A percentile compares a stretch with the other conserved stretches of the same genome.
phyloP scores from a whole-genome alignment of 768 basidiomycete species.

The Boletellus ananiceps region DNA sequence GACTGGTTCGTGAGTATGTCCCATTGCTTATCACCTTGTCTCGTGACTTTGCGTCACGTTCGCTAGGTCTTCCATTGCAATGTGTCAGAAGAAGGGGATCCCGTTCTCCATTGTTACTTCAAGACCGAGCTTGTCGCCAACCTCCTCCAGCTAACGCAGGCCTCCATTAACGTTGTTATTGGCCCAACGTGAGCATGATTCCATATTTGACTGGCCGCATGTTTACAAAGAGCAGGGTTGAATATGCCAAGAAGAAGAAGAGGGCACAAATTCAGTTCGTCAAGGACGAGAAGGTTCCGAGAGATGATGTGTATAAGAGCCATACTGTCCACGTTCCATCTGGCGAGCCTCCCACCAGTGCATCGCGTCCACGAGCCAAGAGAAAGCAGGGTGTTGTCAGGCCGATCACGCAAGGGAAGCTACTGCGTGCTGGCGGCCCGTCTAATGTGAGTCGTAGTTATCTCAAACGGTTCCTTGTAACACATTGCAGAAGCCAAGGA shows the following conservation, averaged over 20 bases:
- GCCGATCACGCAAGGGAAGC: constrained; percentile 81
- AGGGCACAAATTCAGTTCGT: constrained; percentile 78
- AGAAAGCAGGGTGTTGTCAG: constrained; percentile 83
- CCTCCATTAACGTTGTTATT: constrained; percentile 66
- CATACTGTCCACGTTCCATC: constrained; percentile 83
- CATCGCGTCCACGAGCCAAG: constrained; percentile 80
- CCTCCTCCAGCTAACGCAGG: constrained; percentile 76
- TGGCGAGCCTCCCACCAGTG: constrained; percentile 79
- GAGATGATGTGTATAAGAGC: constrained; percentile 89
- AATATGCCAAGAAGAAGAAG: constrained; percentile 97
- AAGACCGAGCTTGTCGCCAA: constrained; percentile 92
- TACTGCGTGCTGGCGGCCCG: constrained; percentile 73
- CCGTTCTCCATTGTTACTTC: constrained; percentile 85
- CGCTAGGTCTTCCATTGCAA: constrained; percentile 70
- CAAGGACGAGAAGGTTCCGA: constrained; percentile 80
- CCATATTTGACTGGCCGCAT: neutral
- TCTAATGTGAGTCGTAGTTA: constrained; percentile 41
- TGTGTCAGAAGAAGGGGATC: constrained; percentile 89
- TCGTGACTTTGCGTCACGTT: constrained; percentile 3
- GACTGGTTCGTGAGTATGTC: constrained; percentile 79
- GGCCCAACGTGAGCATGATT: constrained; percentile 61
- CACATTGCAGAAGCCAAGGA: constrained; percentile 40
- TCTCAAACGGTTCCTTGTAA: neutral
- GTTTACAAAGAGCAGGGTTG: constrained; percentile 50
- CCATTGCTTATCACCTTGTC: neutral